A percentile compares a stretch with the other conserved stretches of the same genome.
phyloP scores from a whole-genome alignment of 306 rosid genomes.

The Cucurbita argyrosperma region DNA sequence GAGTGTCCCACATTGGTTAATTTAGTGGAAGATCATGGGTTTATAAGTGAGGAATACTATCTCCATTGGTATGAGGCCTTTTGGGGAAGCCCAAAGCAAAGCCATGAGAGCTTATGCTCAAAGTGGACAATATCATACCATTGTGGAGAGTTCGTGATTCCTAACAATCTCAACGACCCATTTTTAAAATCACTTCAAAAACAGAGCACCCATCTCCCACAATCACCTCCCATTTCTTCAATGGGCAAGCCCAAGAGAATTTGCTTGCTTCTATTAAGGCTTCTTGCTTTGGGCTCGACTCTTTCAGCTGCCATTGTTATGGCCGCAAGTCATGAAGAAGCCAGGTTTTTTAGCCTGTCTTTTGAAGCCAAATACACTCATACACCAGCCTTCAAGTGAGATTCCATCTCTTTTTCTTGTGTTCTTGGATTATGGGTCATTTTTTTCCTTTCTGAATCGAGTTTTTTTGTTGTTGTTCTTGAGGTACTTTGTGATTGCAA shows the following conservation, averaged over 20 bases:
- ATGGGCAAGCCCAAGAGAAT: slow-evolving; percentile 35
- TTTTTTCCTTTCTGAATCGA: neutral
- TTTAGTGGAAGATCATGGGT: too few relatives aligned
- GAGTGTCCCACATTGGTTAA: too few relatives aligned
- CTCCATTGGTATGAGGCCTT: too few relatives aligned
- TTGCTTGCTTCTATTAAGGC: slow-evolving; percentile 35
- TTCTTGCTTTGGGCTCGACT: slow-evolving; percentile 54
- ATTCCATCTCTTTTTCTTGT: neutral
- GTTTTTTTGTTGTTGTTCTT: neutral
- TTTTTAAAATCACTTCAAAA: neutral
- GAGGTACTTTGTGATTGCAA: slow-evolving; percentile 66
- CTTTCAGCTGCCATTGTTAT: slow-evolving; percentile 52
- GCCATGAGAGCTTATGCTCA: too few relatives aligned
- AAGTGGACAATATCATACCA: too few relatives aligned
- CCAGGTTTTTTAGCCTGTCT: slow-evolving; percentile 21
- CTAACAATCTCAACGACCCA: neutral
- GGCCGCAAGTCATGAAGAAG: slow-evolving; percentile 56
- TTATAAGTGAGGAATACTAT: too few relatives aligned
- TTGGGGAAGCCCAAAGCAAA: too few relatives aligned
- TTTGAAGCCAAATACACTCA: slow-evolving; percentile 53
- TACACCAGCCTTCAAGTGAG: slow-evolving; percentile 61
- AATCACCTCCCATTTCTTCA: neutral
- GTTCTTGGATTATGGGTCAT: neutral
- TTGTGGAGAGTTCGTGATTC: too few relatives aligned
- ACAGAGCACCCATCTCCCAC: neutral